phyloP scores from a whole-genome alignment of 2,329 filamentous ascomycete genomes.

The Penicillium sp. region DNA sequence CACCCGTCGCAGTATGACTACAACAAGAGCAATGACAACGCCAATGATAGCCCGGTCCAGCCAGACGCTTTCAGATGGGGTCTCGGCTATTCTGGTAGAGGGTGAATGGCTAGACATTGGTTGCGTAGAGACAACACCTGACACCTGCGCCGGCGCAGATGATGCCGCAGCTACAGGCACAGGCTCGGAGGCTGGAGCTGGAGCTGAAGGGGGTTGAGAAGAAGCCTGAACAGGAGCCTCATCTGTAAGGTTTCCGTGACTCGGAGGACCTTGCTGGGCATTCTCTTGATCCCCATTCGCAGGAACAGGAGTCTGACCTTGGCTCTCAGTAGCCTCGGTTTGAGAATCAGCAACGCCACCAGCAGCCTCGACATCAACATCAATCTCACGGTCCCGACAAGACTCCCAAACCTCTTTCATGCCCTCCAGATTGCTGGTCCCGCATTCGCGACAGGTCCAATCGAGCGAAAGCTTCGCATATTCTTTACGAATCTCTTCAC shows the following conservation, averaged over 20 bases:
- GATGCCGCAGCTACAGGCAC: not conserved
- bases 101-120: not conserved
- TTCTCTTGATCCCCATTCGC: not conserved
- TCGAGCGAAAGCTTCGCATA: conserved; percentile 67
- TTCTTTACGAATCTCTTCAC: conserved; percentile 64
- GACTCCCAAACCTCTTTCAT: conserved; percentile 34
- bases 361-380: conserved; percentile 34
- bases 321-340: not conserved
- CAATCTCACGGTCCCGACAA: conserved; percentile 36
- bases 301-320: not conserved
- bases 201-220: not conserved
- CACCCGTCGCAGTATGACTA: conserved; percentile 64
- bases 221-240: not conserved
- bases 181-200: not conserved
- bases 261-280: not conserved
- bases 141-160: not conserved
- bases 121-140: not conserved
- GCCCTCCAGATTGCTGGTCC: conserved; percentile 51
- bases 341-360: conserved; percentile 49
- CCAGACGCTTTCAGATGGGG: conserved; percentile 63
- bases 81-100: not conserved
- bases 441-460: conserved; percentile 73
- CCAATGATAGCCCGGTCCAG: conserved; percentile 79
- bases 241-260: not conserved
- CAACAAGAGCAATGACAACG: conserved; percentile 67